Conservation (phyloP, 2,329 filamentous ascomycete genomes). For the Cladorrhinum sp. region DNA sequence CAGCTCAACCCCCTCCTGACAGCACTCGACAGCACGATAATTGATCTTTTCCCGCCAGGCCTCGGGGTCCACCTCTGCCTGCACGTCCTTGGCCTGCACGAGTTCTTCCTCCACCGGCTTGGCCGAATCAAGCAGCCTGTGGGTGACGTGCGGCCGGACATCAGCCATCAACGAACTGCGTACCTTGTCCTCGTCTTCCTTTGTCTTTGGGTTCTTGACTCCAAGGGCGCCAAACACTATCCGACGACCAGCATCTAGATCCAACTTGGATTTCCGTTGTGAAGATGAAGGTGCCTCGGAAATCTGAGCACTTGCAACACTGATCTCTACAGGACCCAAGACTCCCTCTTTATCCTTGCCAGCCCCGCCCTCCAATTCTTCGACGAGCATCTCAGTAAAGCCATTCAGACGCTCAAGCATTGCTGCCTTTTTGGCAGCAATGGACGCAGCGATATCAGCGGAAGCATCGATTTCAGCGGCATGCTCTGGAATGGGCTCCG, state of each 20-base stretch:
- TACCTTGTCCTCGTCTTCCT: slow-evolving; percentile 63
- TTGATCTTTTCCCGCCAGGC: slow-evolving; percentile 73
- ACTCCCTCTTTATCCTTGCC: not conserved
- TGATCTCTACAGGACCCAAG: not conserved
- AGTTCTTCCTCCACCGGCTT: slow-evolving; percentile 6
- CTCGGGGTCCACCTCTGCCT: slow-evolving; percentile 47
- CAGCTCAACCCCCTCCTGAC: slow-evolving; percentile 64
- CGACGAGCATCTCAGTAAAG: not conserved
- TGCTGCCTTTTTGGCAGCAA: slow-evolving; percentile 39
- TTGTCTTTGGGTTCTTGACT: slow-evolving; percentile 63
- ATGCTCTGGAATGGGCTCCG: not conserved
- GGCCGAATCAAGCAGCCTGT: slow-evolving; percentile 30
- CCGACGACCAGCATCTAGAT: slow-evolving; percentile 61
- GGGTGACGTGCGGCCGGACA: slow-evolving; percentile 41
- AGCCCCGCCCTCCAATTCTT: not conserved
- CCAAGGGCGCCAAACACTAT: slow-evolving; percentile 72
- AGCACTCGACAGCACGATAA: slow-evolving; percentile 80
- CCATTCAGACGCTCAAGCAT: slow-evolving; percentile 32
- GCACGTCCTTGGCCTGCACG: slow-evolving; percentile 23
- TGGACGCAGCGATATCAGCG: not conserved
- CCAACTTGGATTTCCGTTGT: slow-evolving; percentile 35
- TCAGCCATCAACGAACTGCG: slow-evolving; percentile 53
- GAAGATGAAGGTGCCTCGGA: slow-evolving; percentile 14
- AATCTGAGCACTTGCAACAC: not conserved
- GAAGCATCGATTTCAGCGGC: not conserved